These are phyloP conservation scores for Paraconiothyrium sp. DNA, from an alignment of 2,329 filamentous ascomycete species.

Conservation along the genomic window DNA sequence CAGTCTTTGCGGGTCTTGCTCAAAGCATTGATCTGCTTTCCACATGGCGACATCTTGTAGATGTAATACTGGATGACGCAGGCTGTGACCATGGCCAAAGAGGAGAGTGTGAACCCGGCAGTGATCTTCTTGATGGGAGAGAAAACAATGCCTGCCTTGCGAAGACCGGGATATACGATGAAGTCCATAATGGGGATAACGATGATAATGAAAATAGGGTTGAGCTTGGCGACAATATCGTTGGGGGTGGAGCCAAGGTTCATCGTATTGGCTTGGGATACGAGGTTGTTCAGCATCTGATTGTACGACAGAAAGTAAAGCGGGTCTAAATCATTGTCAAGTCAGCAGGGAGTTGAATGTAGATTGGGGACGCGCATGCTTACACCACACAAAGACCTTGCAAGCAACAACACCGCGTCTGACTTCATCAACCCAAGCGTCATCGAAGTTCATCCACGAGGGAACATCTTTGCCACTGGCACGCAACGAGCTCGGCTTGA, in stretches of 20 bases:
- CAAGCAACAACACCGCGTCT: constrained; percentile 64
- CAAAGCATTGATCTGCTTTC: constrained; percentile 39
- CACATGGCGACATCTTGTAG: constrained; percentile 43
- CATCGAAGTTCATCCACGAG: constrained; percentile 80
- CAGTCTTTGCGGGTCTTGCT: constrained; percentile 54
- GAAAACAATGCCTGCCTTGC: constrained; percentile 71
- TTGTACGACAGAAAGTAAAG: constrained; percentile 42
- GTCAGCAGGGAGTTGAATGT: not conserved
- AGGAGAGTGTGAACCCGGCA: constrained; percentile 71
- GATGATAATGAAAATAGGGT: constrained; percentile 79
- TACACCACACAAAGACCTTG: constrained; percentile 65
- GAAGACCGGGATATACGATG: constrained; percentile 74
- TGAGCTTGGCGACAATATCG: constrained; percentile 79
- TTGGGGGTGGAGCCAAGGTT: constrained; percentile 75
- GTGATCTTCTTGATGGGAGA: constrained; percentile 81
- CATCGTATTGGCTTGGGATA: constrained; percentile 75
- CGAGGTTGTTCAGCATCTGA: constrained; percentile 73
- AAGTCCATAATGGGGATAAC: constrained; percentile 69
- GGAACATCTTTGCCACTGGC: constrained; percentile 61
- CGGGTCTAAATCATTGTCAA: constrained; percentile 38
- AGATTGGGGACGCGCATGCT: not conserved
- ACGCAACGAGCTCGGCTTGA: constrained; percentile 64
- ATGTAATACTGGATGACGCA: constrained; percentile 67
- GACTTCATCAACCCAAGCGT: constrained; percentile 81
- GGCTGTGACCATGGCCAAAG: constrained; percentile 68